These are phyloP conservation scores for Carnegiea gigantea DNA, from an alignment of 179 eudicot genomes.

Conservation along the genomic window DNA sequence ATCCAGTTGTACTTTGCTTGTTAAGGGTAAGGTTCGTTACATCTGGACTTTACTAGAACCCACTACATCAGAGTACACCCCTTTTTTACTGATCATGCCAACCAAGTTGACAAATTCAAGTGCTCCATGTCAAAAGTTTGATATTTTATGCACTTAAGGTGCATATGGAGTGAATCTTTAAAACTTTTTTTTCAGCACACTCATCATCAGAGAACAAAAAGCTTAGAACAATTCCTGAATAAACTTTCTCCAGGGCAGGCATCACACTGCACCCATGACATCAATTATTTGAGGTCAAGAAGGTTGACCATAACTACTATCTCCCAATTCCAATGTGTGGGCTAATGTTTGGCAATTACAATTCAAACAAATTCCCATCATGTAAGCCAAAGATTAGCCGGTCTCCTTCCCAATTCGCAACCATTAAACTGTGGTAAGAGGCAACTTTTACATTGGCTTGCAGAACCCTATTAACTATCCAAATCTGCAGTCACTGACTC, in stretches of 20 bases:
- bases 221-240: not conserved
- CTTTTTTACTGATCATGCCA: not conserved
- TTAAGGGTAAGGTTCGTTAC: not conserved
- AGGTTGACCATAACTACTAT: not conserved
- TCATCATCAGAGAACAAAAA: not conserved
- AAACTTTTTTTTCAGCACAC: not conserved
- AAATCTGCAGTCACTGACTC: not conserved
- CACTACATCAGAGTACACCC: not conserved
- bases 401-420: not conserved
- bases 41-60: not conserved
- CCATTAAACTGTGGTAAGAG: not conserved
- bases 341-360: not conserved
- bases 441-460: not conserved
- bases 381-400: slow-evolving; percentile 3
- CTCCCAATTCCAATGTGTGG: not conserved
- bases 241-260: not conserved
- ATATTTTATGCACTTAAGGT: not conserved
- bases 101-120: not conserved
- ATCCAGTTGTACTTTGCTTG: not conserved
- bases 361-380: not conserved
- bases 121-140: not conserved
- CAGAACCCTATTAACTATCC: not conserved
- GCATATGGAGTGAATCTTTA: not conserved
- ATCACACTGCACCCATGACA: not conserved
- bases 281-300: not conserved